A percentile compares a stretch with the other conserved stretches of the same genome.
These are phyloP conservation scores for Dendrobium nobile DNA, from an alignment of 106 monocot genomes.

Conservation along the genomic window DNA sequence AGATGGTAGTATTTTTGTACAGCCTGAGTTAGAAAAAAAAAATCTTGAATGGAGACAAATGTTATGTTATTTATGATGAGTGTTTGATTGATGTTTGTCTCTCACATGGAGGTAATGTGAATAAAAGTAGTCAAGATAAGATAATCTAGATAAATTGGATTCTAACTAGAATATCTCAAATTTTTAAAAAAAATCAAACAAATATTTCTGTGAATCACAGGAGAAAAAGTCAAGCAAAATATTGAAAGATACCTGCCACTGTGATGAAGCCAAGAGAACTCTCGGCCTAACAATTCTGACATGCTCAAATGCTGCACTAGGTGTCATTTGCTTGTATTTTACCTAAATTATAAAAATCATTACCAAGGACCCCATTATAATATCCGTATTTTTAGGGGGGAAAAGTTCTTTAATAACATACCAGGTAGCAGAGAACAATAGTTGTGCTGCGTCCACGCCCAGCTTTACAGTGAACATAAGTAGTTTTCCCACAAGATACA, in stretches of 20 bases:
- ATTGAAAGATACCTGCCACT: conserved; percentile 56
- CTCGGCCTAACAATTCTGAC: conserved; percentile 71
- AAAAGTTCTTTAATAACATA: conserved; percentile 15
- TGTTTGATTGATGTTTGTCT: neutral
- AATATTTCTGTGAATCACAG: too few species aligned
- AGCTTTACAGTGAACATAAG: conserved; percentile 99
- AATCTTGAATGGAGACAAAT: neutral
- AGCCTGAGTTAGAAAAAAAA: conserved; percentile 45
- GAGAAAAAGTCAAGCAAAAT: neutral
- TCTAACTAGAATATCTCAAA: neutral
- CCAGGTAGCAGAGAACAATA: conserved; percentile 96
- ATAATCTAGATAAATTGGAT: neutral
- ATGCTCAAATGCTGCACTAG: conserved; percentile 64
- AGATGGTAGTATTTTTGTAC: conserved; percentile 68
- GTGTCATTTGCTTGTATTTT: conserved; percentile 75
- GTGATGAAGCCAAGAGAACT: conserved; percentile 80
- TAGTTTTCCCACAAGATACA: conserved; percentile 64
- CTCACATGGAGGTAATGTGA: neutral
- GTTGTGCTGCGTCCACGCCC: conserved; percentile 98
- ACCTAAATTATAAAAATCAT: conserved; percentile 42
- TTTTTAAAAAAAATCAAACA: neutral
- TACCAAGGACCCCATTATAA: neutral
- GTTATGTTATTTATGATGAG: neutral
- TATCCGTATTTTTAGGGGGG: neutral
- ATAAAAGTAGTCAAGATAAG: neutral